phyloP scores from a whole-genome alignment of 2,329 filamentous ascomycete genomes.

The Paecilomyces sp. region DNA sequence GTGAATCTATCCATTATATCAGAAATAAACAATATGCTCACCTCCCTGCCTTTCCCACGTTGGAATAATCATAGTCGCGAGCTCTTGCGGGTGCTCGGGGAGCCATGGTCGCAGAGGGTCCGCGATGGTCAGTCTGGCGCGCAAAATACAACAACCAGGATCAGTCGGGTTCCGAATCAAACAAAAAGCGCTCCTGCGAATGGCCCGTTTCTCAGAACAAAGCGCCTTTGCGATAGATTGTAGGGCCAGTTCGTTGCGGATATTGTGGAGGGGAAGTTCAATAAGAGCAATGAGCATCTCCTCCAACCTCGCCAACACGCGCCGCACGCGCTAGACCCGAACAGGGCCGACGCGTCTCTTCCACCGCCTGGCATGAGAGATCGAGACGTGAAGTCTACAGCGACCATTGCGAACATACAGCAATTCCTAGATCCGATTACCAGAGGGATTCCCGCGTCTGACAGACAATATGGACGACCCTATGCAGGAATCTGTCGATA shows the following conservation, averaged over 20 bases:
- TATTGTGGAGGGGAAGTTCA: constrained; percentile 1
- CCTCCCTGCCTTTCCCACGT: constrained; percentile 42
- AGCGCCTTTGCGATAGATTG: not conserved
- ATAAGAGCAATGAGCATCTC: not conserved
- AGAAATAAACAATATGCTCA: constrained; percentile 14
- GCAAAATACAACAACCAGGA: not conserved
- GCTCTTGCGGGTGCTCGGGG: constrained; percentile 33
- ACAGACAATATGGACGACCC: constrained; percentile 26
- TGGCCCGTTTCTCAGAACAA: not conserved
- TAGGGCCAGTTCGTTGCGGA: not conserved
- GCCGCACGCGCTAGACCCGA: constrained; percentile 25
- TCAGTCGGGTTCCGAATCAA: not conserved
- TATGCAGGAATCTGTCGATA: constrained; percentile 16
- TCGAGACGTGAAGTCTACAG: not conserved
- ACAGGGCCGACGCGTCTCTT: constrained; percentile 25
- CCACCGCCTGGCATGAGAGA: constrained; percentile 1
- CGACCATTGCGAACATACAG: not conserved
- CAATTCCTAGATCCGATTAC: not conserved
- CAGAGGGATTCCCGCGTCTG: not conserved
- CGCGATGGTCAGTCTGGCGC: constrained; percentile 6
- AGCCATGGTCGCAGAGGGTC: constrained; percentile 23
- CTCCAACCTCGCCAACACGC: not conserved
- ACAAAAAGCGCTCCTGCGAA: not conserved
- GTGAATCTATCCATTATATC: constrained; percentile 19
- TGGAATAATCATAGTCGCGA: constrained; percentile 42